Percentiles rank a stretch among this genome's conserved stretches.
phyloP scores from a whole-genome alignment of 805 yeast species.

The Blastobotrys terrestris region DNA sequence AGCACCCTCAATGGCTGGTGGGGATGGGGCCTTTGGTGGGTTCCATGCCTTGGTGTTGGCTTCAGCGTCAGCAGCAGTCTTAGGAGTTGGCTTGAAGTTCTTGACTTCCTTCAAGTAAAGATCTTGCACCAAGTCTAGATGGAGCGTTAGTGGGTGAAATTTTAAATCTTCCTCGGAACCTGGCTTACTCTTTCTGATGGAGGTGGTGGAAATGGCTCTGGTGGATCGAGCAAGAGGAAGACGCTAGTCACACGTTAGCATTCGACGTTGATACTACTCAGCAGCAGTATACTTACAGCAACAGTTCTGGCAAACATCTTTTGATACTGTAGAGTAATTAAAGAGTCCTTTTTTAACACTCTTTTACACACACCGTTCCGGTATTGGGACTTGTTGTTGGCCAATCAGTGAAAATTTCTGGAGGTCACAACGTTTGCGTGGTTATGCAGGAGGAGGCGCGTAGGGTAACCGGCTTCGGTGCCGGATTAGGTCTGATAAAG shows the following conservation, averaged over 20 bases:
- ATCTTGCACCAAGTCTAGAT: conserved; percentile 65
- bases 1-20: conserved; percentile 80
- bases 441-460: neutral
- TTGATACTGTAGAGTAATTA: neutral
- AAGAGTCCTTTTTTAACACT: neutral
- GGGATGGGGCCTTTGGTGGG: conserved; percentile 70
- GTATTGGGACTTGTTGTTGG: neutral
- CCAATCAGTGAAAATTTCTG: neutral
- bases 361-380: conserved; percentile 1
- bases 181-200: conserved; percentile 10
- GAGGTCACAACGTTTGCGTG: neutral
- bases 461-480: neutral
- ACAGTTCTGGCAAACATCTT: conserved; percentile 14
- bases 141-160: neutral
- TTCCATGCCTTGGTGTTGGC: conserved; percentile 77
- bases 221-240: conserved; percentile 3
- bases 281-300: conserved; percentile 11
- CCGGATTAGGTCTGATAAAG: too few species aligned
- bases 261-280: conserved; percentile 2
- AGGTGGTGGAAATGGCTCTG: conserved; percentile 16
- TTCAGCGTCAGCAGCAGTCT: conserved; percentile 68
- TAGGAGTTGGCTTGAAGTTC: conserved; percentile 78
- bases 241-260: neutral
- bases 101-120: conserved; percentile 82
- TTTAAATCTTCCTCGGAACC: neutral